These are phyloP conservation scores for Penicillium sp. DNA, from an alignment of 2,329 filamentous ascomycete species.

Conservation along the genomic window DNA sequence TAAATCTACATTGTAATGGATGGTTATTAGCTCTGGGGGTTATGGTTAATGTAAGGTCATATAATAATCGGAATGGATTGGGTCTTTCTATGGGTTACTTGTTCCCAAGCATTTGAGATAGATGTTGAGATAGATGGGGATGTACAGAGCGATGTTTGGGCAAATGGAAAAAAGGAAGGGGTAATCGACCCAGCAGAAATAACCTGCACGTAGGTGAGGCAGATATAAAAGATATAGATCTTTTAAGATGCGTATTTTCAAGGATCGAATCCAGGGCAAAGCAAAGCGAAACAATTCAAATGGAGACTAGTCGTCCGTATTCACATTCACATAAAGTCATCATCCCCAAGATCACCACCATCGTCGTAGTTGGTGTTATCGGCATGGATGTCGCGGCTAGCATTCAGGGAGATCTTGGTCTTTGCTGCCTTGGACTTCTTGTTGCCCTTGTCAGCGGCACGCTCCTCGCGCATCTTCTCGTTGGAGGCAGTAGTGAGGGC, in stretches of 20 bases:
- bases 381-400: constrained; percentile 54
- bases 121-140: background rate
- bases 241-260: constrained; percentile 11
- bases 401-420: constrained; percentile 82
- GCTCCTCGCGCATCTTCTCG: constrained; percentile 99
- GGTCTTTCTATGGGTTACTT: constrained; percentile 17
- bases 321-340: constrained; percentile 47
- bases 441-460: constrained; percentile 84
- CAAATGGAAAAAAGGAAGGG: background rate
- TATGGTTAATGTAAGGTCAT: background rate
- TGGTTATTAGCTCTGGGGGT: background rate
- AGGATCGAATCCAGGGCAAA: constrained; percentile 4
- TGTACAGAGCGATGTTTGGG: constrained; percentile 13
- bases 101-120: constrained; percentile 2
- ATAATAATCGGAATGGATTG: constrained; percentile 5
- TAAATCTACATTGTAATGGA: background rate
- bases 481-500: constrained; percentile 85
- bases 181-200: background rate
- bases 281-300: constrained; percentile 10
- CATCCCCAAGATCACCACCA: constrained; percentile 74
- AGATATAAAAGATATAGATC: background rate
- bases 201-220: background rate
- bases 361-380: constrained; percentile 81
- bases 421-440: constrained; percentile 98
- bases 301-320: constrained; percentile 10